Evolutionary conservation across 1,284 basidiomycete species (phyloP).

Genomic region (Peniophora sp.): DNA sequence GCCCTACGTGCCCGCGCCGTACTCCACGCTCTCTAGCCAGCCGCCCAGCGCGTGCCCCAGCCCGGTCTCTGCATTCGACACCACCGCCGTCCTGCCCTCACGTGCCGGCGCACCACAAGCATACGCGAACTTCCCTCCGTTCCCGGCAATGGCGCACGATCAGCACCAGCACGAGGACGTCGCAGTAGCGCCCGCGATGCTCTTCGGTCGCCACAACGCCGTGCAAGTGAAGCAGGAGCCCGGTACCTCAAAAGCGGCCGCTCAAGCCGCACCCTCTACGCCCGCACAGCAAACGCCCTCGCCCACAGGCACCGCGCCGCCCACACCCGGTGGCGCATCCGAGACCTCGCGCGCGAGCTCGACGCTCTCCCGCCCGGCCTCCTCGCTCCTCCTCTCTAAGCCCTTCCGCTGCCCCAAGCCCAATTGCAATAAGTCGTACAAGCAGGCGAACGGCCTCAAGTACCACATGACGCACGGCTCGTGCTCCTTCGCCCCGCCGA

Average conservation of each 20-base stretch:
- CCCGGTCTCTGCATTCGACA: constrained; percentile 41
- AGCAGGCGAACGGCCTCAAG: constrained; percentile 95
- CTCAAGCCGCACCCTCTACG: constrained; percentile 27
- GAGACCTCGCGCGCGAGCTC: constrained; percentile 33
- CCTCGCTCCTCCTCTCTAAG: constrained; percentile 59
- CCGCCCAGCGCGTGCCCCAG: constrained; percentile 18
- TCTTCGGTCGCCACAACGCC: constrained; percentile 5
- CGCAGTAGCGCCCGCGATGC: constrained; percentile 52
- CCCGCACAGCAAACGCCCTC: constrained; percentile 15
- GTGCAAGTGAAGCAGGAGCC: background rate
- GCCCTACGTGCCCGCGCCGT: constrained; percentile 1
- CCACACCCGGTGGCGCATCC: constrained; percentile 11
- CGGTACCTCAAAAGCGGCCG: background rate
- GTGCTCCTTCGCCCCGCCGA: constrained; percentile 86
- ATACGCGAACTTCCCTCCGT: constrained; percentile 16
- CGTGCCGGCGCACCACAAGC: constrained; percentile 16
- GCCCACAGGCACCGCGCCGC: constrained; percentile 15
- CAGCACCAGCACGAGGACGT: background rate
- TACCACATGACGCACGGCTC: constrained; percentile 94
- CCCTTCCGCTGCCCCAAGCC: constrained; percentile 96
- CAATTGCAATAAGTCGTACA: constrained; percentile 98
- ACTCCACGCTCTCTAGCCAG: constrained; percentile 13
- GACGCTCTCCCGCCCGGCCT: constrained; percentile 42
- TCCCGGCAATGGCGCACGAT: constrained; percentile 9
- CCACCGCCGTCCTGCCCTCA: constrained; percentile 35